Evolutionary conservation across 106 monocot genomes (phyloP), one percentile per base, ranked within the genome.

Genomic region (Allium sativum): DNA sequence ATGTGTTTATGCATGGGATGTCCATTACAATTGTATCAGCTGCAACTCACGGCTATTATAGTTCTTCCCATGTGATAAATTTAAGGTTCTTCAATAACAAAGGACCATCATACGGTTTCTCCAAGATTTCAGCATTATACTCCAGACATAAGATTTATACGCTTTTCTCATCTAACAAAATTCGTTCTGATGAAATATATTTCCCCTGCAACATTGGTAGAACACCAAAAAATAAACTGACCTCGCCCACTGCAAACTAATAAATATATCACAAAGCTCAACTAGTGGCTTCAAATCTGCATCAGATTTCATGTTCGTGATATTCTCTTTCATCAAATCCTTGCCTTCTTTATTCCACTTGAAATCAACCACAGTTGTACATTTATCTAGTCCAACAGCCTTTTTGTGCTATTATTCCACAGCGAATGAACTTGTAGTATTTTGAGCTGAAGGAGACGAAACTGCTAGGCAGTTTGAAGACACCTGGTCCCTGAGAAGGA

Each of bases 321-420:
- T 91, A 51, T 98, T 98, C 59, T 61, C 79, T 4, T 79, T 77
- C 0, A 98, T 88, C 6, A 64, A 40, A 9, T 98, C 84, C 70
- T 63, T 77, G 70, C 91, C 91, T 42, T 98, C 96, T 68, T 87
- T 62, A 10, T 91, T 98, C 96, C 96, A 98, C 57, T 98, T 98
- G 84, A 98, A 98, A 54, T 98, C 96, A 40, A 98, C 82, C 21
- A 82, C 87, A 14, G 87, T 87, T 72, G 62, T 87, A 87, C 96
- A 91, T 55, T 82, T 87, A 15, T 76, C 78, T 72, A 71, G 87
- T 42, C 18, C 44, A 12, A 43, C 10, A 9, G 17, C 56, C 61
- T 17, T 73, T 59, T 52, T 48, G 48, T 48, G 58, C 7, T 70
- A 79, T 22, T 72, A 79, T 62, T 80, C 76, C 48, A 67, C 3